Base-by-base conservation (phyloP, 257 asterid species). In the Linaria vulgaris region DNA sequence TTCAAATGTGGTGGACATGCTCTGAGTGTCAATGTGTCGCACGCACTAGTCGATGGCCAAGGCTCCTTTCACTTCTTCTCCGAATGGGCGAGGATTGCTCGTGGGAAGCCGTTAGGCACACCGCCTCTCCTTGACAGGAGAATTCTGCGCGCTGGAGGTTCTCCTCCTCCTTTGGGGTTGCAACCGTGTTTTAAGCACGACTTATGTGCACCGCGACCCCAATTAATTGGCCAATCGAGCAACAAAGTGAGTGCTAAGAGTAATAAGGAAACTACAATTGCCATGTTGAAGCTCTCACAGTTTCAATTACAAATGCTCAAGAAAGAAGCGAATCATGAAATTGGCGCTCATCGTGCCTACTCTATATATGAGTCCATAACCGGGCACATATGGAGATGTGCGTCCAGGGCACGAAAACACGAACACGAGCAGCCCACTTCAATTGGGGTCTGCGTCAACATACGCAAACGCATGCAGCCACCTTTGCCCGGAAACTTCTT, bases 341-440 rank as follows among this genome's bases (percentile, higher is more conserved):
- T 49, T 14, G 64, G 54, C 10, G 6, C n/a, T n/a, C n/a, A 1
- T 8, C 69, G 23, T 34, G 13, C 50, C 14, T 74, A 46, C 31
- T 64, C 74, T 0, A 55, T 72, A 15, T 75, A 68, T 31, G 81
- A 75, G 59, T 56, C 66, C 4, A 27, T 75, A 16, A 57, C 81
- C 11, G 78, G 72, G 3, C 83, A 71, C 48, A 50, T 72, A 25
- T 78, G 83, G 80, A 48, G 69, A 31, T 64, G 71, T 27, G 69
- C 72, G 2, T 68, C 70, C 52, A 75, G 47, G 15, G 81, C 76
- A 9, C 63, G 81, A 12, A 15, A 30, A 12, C 81, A 68, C 19
- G 22, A 15, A 8, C 14, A 13, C n/a, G 71, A 72, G 23, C 77
- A 74, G 47, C 59, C 22, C 10, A 74, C 83, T 8, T 39, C 39